Percentiles rank a stretch among this genome's conserved stretches.
Conservation (phyloP, 2,329 filamentous ascomycete genomes). For the Pseudogymnoascus verrucosus region DNA sequence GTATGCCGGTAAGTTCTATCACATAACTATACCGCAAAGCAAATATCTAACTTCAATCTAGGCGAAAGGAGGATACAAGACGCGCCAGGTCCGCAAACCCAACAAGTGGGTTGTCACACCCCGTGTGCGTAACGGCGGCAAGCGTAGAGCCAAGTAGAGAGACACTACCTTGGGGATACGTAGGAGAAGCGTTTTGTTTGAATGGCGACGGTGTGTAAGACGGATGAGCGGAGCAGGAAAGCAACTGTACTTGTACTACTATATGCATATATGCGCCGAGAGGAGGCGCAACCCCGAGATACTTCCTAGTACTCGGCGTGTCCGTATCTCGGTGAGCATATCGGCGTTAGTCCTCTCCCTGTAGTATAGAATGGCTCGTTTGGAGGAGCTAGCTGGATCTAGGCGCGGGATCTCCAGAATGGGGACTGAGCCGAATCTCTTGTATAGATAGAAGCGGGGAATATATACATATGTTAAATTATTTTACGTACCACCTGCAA, state of each 20-base stretch:
- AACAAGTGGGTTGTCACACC: slow-evolving; percentile 88
- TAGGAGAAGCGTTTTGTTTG: slow-evolving; percentile 2
- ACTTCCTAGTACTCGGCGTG: neutral
- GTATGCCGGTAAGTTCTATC: slow-evolving; percentile 66
- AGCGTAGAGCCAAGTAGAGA: slow-evolving; percentile 60
- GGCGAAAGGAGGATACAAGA: slow-evolving; percentile 88
- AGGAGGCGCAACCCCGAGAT: neutral
- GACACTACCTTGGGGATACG: neutral
- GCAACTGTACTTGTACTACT: slow-evolving; percentile 9
- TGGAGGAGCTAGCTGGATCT: slow-evolving; percentile 6
- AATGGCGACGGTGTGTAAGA: neutral
- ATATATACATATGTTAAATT: slow-evolving; percentile 1
- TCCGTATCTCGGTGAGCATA: slow-evolving; percentile 8
- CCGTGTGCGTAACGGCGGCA: slow-evolving; percentile 82
- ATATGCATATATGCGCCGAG: slow-evolving; percentile 5
- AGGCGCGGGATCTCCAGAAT: slow-evolving; percentile 1
- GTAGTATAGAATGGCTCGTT: slow-evolving; percentile 7
- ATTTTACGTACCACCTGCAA: neutral
- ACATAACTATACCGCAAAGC: too few relatives aligned
- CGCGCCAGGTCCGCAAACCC: slow-evolving; percentile 75
- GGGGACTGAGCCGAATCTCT: slow-evolving; percentile 2
- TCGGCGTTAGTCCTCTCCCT: slow-evolving; percentile 5
- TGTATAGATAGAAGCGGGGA: slow-evolving; percentile 5
- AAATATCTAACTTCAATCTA: slow-evolving; percentile 30
- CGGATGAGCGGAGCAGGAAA: slow-evolving; percentile 6